These are phyloP conservation scores for Primulina huaijiensis DNA, from an alignment of 257 asterid genomes.

Conservation along the genomic window DNA sequence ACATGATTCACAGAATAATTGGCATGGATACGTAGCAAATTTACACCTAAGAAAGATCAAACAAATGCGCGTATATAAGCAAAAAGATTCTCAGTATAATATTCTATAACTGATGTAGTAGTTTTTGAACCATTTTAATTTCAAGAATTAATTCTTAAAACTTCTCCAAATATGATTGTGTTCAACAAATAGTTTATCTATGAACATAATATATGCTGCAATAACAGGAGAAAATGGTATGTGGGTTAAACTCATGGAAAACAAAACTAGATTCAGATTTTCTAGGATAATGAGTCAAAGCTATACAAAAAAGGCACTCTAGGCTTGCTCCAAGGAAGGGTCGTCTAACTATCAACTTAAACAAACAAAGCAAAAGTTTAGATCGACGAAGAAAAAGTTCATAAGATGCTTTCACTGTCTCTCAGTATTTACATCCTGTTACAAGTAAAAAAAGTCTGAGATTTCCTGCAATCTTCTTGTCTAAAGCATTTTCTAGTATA, in stretches of 20 bases:
- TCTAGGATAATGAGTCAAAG: not conserved
- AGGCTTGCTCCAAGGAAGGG: not conserved
- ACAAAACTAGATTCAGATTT: not conserved
- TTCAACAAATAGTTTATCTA: not conserved
- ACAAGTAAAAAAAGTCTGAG: not conserved
- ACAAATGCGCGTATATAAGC: not conserved
- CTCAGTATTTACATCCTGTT: not conserved
- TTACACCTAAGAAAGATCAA: not conserved
- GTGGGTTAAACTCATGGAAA: not conserved
- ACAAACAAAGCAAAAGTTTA: not conserved
- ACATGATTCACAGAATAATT: constrained; percentile 2
- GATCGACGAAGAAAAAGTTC: not conserved
- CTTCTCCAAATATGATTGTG: not conserved
- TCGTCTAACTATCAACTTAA: not conserved
- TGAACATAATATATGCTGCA: not conserved
- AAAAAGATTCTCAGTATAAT: too few relatives aligned
- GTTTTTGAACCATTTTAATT: not conserved
- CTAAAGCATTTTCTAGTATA: constrained; percentile 1
- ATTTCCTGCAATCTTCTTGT: not conserved
- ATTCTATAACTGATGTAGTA: too few relatives aligned
- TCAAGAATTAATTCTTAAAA: not conserved
- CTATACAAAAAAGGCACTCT: not conserved
- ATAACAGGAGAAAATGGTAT: not conserved
- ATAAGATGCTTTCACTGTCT: not conserved
- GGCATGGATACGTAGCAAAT: not conserved